Percentiles rank a stretch among this genome's conserved stretches.
Evolutionary conservation across 805 yeast species (phyloP).

Genomic region (Myxozyma vanderwaltii): DNA sequence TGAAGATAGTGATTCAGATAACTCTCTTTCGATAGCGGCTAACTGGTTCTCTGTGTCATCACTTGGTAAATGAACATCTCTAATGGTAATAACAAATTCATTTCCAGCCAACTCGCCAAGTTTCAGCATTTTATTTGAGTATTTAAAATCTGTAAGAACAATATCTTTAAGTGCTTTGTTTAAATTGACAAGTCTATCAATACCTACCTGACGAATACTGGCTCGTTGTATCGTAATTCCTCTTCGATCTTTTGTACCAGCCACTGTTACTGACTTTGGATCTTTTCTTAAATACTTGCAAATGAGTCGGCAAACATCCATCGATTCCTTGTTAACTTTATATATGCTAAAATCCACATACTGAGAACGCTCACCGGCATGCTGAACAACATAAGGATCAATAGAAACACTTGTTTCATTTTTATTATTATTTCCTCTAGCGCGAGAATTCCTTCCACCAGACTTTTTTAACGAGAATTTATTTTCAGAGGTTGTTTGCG

Average conservation of each 20-base stretch:
- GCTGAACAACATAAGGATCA: slow-evolving; percentile 14
- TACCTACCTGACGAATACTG: slow-evolving; percentile 66
- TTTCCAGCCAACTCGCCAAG: slow-evolving; percentile 89
- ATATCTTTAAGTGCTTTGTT: slow-evolving; percentile 78
- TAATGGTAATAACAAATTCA: slow-evolving; percentile 80
- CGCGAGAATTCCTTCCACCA: slow-evolving; percentile 1
- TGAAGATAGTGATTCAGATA: slow-evolving; percentile 57
- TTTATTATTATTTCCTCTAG: not conserved
- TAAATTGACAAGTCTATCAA: slow-evolving; percentile 72
- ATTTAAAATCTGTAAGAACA: slow-evolving; percentile 75
- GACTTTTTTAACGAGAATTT: slow-evolving; percentile 57
- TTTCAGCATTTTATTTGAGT: slow-evolving; percentile 60
- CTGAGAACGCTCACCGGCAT: slow-evolving; percentile 62
- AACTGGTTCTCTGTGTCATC: slow-evolving; percentile 36
- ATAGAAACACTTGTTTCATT: not conserved
- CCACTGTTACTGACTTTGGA: slow-evolving; percentile 69
- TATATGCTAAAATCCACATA: slow-evolving; percentile 77
- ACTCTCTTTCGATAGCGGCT: slow-evolving; percentile 44
- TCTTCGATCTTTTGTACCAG: slow-evolving; percentile 96
- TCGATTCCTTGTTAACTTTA: slow-evolving; percentile 95
- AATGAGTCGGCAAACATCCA: slow-evolving; percentile 84
- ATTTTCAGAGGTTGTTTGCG: slow-evolving; percentile 71
- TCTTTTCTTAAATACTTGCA: slow-evolving; percentile 75
- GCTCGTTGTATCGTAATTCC: slow-evolving; percentile 90
- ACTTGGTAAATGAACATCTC: slow-evolving; percentile 54